Evolutionary conservation across 2,329 filamentous ascomycete genomes (phyloP).

Genomic region (Colletotrichum sp.): DNA sequence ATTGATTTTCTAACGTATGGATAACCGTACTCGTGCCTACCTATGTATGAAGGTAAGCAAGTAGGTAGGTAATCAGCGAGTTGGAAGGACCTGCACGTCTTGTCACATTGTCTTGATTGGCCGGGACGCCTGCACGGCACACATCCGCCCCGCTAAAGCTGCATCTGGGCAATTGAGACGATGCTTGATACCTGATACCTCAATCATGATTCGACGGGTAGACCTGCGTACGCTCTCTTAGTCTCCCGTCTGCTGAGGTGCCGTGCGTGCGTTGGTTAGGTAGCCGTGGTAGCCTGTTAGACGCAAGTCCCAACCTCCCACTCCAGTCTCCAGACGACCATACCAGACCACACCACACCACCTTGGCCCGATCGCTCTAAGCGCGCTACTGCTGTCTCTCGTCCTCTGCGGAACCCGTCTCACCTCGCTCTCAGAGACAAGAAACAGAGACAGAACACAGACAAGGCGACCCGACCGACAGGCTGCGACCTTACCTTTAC

Average conservation of each 20-base stretch:
- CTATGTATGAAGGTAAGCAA: background rate
- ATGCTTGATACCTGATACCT: background rate
- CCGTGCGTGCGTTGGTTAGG: background rate
- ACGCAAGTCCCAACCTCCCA: background rate
- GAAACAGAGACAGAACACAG: background rate
- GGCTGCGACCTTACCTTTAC: background rate
- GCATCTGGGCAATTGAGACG: background rate
- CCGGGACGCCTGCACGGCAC: slow-evolving; percentile 5
- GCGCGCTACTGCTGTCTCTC: background rate
- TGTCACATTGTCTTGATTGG: slow-evolving; percentile 15
- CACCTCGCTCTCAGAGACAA: background rate
- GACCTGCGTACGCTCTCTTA: background rate
- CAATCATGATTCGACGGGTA: background rate
- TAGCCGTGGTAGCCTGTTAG: background rate
- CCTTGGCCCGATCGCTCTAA: background rate
- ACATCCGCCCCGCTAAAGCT: slow-evolving; percentile 10
- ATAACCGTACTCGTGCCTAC: too few relatives aligned
- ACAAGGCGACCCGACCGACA: background rate
- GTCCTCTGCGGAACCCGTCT: background rate
- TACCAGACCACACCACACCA: background rate
- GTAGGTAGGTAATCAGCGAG: background rate
- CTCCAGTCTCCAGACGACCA: background rate
- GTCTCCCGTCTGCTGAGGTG: background rate
- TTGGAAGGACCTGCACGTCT: background rate
- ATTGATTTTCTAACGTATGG: too few relatives aligned